phyloP scores from a whole-genome alignment of 441 rosid genomes.

The Iberis amara region DNA sequence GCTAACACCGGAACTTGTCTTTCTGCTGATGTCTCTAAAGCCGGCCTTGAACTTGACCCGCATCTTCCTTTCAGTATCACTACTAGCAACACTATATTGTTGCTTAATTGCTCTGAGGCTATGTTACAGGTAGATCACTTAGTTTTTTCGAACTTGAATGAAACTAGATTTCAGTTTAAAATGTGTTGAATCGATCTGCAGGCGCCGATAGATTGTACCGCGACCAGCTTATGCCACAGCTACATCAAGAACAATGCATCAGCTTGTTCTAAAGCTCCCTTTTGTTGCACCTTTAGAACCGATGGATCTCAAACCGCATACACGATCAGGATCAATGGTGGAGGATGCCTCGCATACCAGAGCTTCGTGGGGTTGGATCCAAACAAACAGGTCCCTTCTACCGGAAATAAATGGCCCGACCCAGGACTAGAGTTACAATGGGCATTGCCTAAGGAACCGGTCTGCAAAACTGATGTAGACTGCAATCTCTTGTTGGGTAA shows the following conservation, averaged over 20 bases:
- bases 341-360: constrained; percentile 39
- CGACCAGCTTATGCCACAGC: constrained; percentile 37
- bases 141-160: too few species aligned
- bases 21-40: constrained; percentile 31
- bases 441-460: constrained; percentile 43
- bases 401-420: constrained; percentile 40
- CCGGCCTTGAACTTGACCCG: constrained; percentile 36
- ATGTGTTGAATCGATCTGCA: constrained; percentile 31
- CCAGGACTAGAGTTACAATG: constrained; percentile 44
- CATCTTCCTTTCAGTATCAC: constrained; percentile 43
- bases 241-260: constrained; percentile 38
- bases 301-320: constrained; percentile 36
- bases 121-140: constrained; percentile 28
- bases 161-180: neutral
- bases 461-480: constrained; percentile 32
- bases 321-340: constrained; percentile 26
- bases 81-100: constrained; percentile 37
- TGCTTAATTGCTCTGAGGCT: constrained; percentile 37
- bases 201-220: constrained; percentile 36
- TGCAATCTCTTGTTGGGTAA: constrained; percentile 39
- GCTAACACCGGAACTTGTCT: constrained; percentile 28
- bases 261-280: constrained; percentile 31
- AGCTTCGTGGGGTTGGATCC: constrained; percentile 39
- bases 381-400: constrained; percentile 27
- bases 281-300: constrained; percentile 40